Base-by-base conservation (phyloP, 2,329 filamentous ascomycete species). In the Penicillium sp. region DNA sequence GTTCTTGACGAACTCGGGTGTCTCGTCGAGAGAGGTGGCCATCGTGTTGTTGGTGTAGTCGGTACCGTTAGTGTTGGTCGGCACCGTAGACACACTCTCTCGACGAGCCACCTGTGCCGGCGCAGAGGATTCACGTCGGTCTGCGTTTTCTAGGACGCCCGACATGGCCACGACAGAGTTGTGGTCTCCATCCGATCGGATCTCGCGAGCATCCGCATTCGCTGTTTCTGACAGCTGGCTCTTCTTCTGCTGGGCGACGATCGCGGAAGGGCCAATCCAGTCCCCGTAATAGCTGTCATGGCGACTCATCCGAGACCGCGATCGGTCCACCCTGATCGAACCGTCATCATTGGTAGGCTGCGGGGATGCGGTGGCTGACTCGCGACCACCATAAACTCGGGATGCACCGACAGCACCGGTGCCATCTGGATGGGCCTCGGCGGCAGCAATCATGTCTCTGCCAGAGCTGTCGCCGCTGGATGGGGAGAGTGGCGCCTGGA, bases 401-500 rank as follows among this genome's bases (percentile, higher is more conserved):
- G 79, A 76, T 64, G 76, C 72, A 17, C 74, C 70, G 49, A 75
- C 68, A 24, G 73, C 65, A 57, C 75, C 58, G 38, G 80, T 77
- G 66, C 80, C 79, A 7, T 82, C 83, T 0, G 87, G 84, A 10
- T 86, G 76, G 45, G 82, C 84, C 49, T 82, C 84, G 30, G 87
- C 84, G 53, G 85, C 85, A 59, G 85, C 87, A 68, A 86, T 82
- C 71, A 87, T 77, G 73, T 88, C 85, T 74, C 84, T 82, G 72
- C 88, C 88, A 70, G 91, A 93, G 78, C 89, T 92, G 78, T 89
- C 88, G 79, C 88, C 87, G 83, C 91, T 96, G 84, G 91, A 91
- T 64, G 91, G 90, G 74, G 91, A 92, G 75, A 89, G 83, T 75
- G 90, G 87, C 75, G 87, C 88, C 80, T 93, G 89, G 88, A 92